A percentile compares a stretch with the other conserved stretches of the same genome.
These are phyloP conservation scores for Barnettozyma vustinii DNA, from an alignment of 805 yeast species.

Conservation along the genomic window DNA sequence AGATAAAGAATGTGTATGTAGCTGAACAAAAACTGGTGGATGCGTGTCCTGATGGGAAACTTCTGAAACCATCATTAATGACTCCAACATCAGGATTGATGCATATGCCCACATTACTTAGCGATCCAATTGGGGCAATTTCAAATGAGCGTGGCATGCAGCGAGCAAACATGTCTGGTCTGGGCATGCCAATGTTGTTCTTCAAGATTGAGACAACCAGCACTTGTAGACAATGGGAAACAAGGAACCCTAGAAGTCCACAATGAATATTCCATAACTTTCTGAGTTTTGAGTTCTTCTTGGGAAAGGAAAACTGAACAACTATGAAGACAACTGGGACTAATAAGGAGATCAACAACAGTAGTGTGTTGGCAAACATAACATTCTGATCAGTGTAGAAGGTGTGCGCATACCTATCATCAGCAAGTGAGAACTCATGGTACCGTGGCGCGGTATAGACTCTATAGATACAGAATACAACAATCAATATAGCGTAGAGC, in stretches of 20 bases:
- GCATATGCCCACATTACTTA: constrained; percentile 45
- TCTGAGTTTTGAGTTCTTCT: constrained; percentile 16
- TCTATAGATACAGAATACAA: constrained; percentile 27
- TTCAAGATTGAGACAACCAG: constrained; percentile 39
- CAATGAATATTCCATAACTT: constrained; percentile 38
- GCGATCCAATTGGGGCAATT: constrained; percentile 29
- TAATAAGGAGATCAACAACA: constrained; percentile 27
- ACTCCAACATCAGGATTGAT: constrained; percentile 30
- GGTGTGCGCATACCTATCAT: constrained; percentile 29
- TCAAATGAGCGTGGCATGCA: constrained; percentile 37
- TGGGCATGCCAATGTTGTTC: constrained; percentile 41
- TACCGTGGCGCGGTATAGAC: constrained; percentile 30
- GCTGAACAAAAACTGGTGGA: constrained; percentile 45
- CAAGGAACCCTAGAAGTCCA: constrained; percentile 32
- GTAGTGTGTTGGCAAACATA: constrained; percentile 28
- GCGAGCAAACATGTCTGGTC: constrained; percentile 50
- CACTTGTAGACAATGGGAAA: constrained; percentile 34
- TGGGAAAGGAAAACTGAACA: constrained; percentile 16
- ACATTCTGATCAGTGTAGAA: constrained; percentile 30
- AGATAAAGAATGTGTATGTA: constrained; percentile 30
- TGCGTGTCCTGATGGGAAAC: constrained; percentile 57
- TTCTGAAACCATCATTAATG: constrained; percentile 47
- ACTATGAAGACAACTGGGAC: constrained; percentile 18
- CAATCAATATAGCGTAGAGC: constrained; percentile 16
- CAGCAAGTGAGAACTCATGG: constrained; percentile 29